phyloP scores from a whole-genome alignment of 805 yeast genomes.

The Isabelozyma heimii region DNA sequence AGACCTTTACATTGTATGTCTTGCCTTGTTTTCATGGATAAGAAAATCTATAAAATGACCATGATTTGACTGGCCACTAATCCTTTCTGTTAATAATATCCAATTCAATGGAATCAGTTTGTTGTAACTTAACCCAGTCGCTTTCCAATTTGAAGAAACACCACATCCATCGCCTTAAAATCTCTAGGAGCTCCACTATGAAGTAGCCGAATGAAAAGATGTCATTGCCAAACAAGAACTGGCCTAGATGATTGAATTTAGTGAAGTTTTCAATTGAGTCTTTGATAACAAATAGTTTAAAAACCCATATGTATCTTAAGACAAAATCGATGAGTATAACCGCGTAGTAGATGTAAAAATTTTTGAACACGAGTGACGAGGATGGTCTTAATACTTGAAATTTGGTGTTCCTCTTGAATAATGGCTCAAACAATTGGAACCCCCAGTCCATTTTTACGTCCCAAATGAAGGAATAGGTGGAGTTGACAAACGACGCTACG shows the following conservation, averaged over 20 bases:
- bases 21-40: neutral
- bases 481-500: conserved; percentile 51
- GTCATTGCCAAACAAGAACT: conserved; percentile 37
- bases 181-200: conserved; percentile 67
- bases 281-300: conserved; percentile 44
- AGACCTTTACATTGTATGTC: too few species aligned
- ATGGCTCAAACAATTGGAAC: conserved; percentile 47
- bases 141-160: conserved; percentile 78
- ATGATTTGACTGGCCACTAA: neutral
- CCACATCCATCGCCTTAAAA: conserved; percentile 88
- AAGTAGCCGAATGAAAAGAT: conserved; percentile 56
- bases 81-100: neutral
- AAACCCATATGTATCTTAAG: conserved; percentile 75
- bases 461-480: conserved; percentile 83
- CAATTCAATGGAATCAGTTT: neutral
- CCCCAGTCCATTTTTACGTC: conserved; percentile 91
- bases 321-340: conserved; percentile 62
- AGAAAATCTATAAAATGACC: neutral
- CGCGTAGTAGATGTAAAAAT: conserved; percentile 43
- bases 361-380: conserved; percentile 21
- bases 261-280: conserved; percentile 10
- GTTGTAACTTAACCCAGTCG: conserved; percentile 49
- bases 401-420: conserved; percentile 12
- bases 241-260: conserved; percentile 13
- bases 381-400: conserved; percentile 15